Conservation (phyloP, 2,329 filamentous ascomycete genomes). For the Arthrobotrys megalospora region DNA sequence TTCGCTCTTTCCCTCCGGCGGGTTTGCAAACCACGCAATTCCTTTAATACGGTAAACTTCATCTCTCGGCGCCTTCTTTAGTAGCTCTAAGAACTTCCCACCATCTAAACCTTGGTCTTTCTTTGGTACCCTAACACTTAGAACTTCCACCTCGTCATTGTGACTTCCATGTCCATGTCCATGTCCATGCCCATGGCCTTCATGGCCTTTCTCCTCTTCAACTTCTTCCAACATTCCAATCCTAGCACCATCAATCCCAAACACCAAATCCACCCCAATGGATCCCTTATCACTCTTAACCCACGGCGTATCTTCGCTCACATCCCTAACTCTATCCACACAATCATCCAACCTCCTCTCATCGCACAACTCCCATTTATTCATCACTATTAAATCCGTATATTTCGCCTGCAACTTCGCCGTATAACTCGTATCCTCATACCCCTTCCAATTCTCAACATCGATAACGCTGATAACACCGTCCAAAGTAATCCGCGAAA, state of each 20-base stretch:
- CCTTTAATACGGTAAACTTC: conserved; percentile 97
- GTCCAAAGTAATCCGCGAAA: conserved; percentile 80
- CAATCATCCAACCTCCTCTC: conserved; percentile 79
- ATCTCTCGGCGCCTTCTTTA: conserved; percentile 85
- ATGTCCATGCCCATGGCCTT: conserved; percentile 20
- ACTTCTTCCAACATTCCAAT: conserved; percentile 69
- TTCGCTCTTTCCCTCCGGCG: conserved; percentile 65
- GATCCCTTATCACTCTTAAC: conserved; percentile 87
- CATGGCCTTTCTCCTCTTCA: conserved; percentile 67
- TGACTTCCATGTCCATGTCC: conserved; percentile 64
- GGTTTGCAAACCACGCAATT: conserved; percentile 70
- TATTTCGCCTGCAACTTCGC: conserved; percentile 89
- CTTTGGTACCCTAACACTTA: conserved; percentile 63
- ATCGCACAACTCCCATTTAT: conserved; percentile 87
- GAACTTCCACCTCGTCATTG: conserved; percentile 63
- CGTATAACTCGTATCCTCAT: conserved; percentile 91
- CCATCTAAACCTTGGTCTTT: conserved; percentile 68
- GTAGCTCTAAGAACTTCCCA: conserved; percentile 75
- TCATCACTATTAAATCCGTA: conserved; percentile 91
- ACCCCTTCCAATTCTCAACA: conserved; percentile 94
- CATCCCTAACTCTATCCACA: conserved; percentile 77
- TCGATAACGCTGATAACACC: conserved; percentile 92
- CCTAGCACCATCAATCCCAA: conserved; percentile 88
- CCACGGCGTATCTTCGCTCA: conserved; percentile 80
- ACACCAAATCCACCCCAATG: conserved; percentile 83